Percentiles rank a stretch among this genome's conserved stretches.
These are phyloP conservation scores for Royoungia palumana DNA, from an alignment of 768 basidiomycete species.

Conservation along the genomic window DNA sequence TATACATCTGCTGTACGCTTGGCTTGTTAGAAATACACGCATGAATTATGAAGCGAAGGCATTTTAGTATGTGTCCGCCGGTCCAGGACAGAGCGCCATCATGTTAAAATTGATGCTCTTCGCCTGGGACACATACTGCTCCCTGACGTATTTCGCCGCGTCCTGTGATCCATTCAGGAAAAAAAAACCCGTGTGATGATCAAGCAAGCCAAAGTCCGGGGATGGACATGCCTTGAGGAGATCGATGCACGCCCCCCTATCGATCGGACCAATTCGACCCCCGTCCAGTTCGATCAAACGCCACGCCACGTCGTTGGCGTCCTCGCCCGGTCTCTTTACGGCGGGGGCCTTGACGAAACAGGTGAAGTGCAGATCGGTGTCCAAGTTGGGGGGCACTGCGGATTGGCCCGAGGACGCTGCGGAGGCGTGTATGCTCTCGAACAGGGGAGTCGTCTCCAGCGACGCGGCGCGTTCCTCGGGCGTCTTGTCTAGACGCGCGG, in stretches of 20 bases:
- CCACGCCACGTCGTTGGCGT: constrained; percentile 18
- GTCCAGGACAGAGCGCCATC: constrained; percentile 43
- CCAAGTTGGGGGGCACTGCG: constrained; percentile 54
- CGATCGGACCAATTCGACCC: constrained; percentile 70
- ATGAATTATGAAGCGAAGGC: not conserved
- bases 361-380: constrained; percentile 83
- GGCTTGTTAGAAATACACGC: constrained; percentile 3
- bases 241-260: constrained; percentile 62
- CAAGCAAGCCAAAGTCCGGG: not conserved
- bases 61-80: constrained; percentile 11
- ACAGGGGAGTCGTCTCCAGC: constrained; percentile 73
- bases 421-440: constrained; percentile 72
- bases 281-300: constrained; percentile 87
- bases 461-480: constrained; percentile 71
- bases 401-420: constrained; percentile 71
- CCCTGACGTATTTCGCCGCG: constrained; percentile 43
- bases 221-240: constrained; percentile 48
- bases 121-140: constrained; percentile 39
- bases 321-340: constrained; percentile 16
- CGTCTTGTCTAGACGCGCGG: constrained; percentile 48
- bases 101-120: constrained; percentile 44
- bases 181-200: not conserved
- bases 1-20: constrained; percentile 4
- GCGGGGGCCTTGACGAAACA: constrained; percentile 75
- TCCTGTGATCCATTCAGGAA: constrained; percentile 31